A percentile compares a stretch with the other conserved stretches of the same genome.
Conservation (phyloP, 192 early-diverging fungal genomes). For the Geosiphon pyriformis region DNA sequence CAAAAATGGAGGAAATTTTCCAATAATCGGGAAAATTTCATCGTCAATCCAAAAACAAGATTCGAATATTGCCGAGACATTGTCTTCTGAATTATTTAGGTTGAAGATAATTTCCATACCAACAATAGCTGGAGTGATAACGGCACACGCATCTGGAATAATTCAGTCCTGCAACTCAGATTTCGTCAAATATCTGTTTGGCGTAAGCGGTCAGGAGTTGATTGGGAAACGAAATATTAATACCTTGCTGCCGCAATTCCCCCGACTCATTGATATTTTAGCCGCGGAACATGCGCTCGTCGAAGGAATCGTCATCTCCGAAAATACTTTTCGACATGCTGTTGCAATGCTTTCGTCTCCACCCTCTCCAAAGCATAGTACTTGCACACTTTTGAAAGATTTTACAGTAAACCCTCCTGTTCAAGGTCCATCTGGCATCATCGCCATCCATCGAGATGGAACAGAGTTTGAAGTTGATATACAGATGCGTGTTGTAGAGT, state of each 20-base stretch:
- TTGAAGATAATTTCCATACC: slow-evolving; percentile 57
- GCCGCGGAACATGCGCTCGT: slow-evolving; percentile 29
- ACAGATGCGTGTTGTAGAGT: slow-evolving; percentile 52
- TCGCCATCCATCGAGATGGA: slow-evolving; percentile 58
- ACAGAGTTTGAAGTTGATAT: slow-evolving; percentile 53
- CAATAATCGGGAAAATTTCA: slow-evolving; percentile 47
- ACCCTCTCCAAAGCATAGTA: neutral
- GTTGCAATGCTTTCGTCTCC: slow-evolving; percentile 27
- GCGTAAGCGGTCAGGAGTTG: slow-evolving; percentile 40
- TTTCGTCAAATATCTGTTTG: slow-evolving; percentile 62
- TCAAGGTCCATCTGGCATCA: slow-evolving; percentile 36
- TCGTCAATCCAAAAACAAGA: slow-evolving; percentile 26
- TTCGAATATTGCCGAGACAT: slow-evolving; percentile 15
- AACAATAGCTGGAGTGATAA: slow-evolving; percentile 58
- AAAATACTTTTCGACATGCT: slow-evolving; percentile 34
- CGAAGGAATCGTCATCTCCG: slow-evolving; percentile 38
- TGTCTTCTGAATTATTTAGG: slow-evolving; percentile 27
- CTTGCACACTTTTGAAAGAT: neutral
- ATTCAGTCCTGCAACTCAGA: slow-evolving; percentile 54
- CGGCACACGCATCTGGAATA: slow-evolving; percentile 40
- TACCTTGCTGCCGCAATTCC: slow-evolving; percentile 55
- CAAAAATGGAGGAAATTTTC: slow-evolving; percentile 48
- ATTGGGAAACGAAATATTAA: slow-evolving; percentile 47
- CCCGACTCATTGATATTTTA: slow-evolving; percentile 40
- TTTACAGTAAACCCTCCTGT: neutral